phyloP scores from a whole-genome alignment of 108 stramenopile species.

The Cyclotella distinguenda region DNA sequence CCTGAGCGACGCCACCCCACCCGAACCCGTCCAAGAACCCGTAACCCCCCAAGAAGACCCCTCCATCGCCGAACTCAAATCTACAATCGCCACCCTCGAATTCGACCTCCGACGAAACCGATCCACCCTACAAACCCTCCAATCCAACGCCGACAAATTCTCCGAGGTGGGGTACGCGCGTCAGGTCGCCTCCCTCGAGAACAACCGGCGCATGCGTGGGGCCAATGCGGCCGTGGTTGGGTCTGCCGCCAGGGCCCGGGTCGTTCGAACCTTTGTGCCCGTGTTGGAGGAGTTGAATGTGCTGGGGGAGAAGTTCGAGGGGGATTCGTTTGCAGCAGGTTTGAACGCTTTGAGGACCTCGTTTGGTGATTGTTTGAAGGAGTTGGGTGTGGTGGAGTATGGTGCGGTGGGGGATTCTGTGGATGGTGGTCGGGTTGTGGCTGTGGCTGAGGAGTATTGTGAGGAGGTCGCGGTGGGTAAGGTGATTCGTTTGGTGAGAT shows the following conservation, averaged over 20 bases:
- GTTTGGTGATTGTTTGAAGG: conserved; percentile 47
- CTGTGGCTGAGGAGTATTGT: conserved; percentile 54
- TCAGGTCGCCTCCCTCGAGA: conserved; percentile 80
- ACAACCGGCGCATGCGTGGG: conserved; percentile 64
- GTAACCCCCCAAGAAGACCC: conserved; percentile 43
- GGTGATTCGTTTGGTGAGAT: conserved; percentile 47
- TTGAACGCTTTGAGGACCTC: conserved; percentile 43
- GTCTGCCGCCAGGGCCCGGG: conserved; percentile 45
- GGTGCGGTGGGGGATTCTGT: conserved; percentile 48
- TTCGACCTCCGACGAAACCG: conserved; percentile 53
- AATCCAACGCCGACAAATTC: conserved; percentile 67
- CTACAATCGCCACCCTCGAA: conserved; percentile 69
- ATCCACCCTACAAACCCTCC: conserved; percentile 32
- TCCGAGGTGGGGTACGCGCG: conserved; percentile 76
- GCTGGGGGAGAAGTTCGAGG: conserved; percentile 48
- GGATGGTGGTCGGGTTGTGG: conserved; percentile 46
- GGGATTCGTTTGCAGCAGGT: conserved; percentile 60
- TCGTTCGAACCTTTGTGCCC: conserved; percentile 63
- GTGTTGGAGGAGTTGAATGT: conserved; percentile 59
- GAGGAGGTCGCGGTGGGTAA: conserved; percentile 56
- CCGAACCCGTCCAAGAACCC: conserved; percentile 15
- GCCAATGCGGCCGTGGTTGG: conserved; percentile 54
- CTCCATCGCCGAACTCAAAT: conserved; percentile 55
- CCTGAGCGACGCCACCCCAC: conserved; percentile 38
- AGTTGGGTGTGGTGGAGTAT: conserved; percentile 66